Conservation (phyloP, 2,329 filamentous ascomycete species). For the Sphaerulina vaccinii region DNA sequence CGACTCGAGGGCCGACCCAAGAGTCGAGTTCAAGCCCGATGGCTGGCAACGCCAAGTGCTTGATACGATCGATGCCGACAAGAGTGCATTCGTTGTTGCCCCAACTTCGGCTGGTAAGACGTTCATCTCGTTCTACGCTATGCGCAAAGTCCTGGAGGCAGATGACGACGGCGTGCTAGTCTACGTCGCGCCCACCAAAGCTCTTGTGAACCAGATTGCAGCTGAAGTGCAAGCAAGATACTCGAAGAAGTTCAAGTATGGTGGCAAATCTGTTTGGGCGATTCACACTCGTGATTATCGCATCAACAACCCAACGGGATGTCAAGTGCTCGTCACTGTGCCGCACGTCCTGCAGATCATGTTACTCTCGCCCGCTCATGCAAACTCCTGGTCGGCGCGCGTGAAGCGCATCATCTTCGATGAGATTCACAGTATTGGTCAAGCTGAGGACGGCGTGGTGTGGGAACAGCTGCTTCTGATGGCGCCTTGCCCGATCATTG, state of each 20-base stretch:
- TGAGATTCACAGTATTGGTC: constrained; percentile 77
- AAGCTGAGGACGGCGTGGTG: constrained; percentile 71
- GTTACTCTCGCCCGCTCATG: constrained; percentile 65
- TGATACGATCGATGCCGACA: constrained; percentile 67
- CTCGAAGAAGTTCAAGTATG: constrained; percentile 61
- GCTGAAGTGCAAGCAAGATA: constrained; percentile 75
- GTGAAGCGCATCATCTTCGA: constrained; percentile 79
- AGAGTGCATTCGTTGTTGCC: constrained; percentile 72
- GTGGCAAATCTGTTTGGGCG: constrained; percentile 70
- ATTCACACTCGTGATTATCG: constrained; percentile 75
- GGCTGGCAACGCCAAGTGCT: constrained; percentile 73
- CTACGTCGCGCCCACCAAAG: constrained; percentile 79
- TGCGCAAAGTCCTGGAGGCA: constrained; percentile 69
- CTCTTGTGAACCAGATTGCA: constrained; percentile 79
- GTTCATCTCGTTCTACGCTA: constrained; percentile 81
- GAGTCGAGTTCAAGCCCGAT: constrained; percentile 72
- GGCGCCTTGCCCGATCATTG: constrained; percentile 74
- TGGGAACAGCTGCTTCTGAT: constrained; percentile 77
- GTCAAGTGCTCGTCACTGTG: constrained; percentile 74
- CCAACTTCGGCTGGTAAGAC: constrained; percentile 80
- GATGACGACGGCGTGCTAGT: constrained; percentile 70
- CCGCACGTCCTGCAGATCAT: constrained; percentile 78
- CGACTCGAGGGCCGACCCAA: constrained; percentile 64
- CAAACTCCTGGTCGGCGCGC: constrained; percentile 63
- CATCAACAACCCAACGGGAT: constrained; percentile 70